A percentile compares a stretch with the other conserved stretches of the same genome.
Evolutionary conservation across 2,329 filamentous ascomycete genomes (phyloP).

Genomic region (Truncatella angustata): DNA sequence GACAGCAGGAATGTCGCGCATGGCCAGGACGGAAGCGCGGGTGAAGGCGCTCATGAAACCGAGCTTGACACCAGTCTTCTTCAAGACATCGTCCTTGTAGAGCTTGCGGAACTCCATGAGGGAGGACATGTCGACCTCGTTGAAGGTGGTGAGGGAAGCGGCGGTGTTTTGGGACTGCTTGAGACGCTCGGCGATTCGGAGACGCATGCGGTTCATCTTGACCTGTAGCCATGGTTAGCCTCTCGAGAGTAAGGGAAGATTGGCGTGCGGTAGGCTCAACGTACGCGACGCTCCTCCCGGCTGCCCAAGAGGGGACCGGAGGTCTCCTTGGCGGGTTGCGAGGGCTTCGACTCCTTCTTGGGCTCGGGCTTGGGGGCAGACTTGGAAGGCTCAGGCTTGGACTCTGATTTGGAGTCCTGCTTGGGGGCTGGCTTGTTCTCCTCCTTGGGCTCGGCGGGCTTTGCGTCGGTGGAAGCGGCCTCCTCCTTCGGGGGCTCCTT

Average conservation of each 20-base stretch:
- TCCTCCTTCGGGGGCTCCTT: slow-evolving; percentile 59
- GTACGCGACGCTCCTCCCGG: slow-evolving; percentile 84
- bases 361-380: slow-evolving; percentile 32
- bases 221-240: slow-evolving; percentile 63
- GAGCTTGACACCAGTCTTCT: slow-evolving; percentile 95
- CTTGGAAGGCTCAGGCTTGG: slow-evolving; percentile 35
- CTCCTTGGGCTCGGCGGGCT: slow-evolving; percentile 42
- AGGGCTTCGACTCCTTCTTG: slow-evolving; percentile 36
- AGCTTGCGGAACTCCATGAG: slow-evolving; percentile 96
- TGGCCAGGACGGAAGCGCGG: slow-evolving; percentile 82
- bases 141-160: slow-evolving; percentile 95
- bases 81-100: slow-evolving; percentile 94
- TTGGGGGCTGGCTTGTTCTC: slow-evolving; percentile 41
- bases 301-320: slow-evolving; percentile 55
- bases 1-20: slow-evolving; percentile 90
- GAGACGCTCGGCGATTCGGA: slow-evolving; percentile 93
- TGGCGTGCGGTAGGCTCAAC: slow-evolving; percentile 30
- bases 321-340: slow-evolving; percentile 39
- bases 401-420: slow-evolving; percentile 39
- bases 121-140: slow-evolving; percentile 98
- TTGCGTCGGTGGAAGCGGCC: slow-evolving; percentile 22
- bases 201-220: slow-evolving; percentile 99
- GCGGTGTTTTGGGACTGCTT: slow-evolving; percentile 99
- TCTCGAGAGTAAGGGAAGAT: neutral
- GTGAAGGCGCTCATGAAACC: slow-evolving; percentile 99